Base-by-base conservation (phyloP, 345 rosid genomes). In the Lenwebbia sp. region DNA sequence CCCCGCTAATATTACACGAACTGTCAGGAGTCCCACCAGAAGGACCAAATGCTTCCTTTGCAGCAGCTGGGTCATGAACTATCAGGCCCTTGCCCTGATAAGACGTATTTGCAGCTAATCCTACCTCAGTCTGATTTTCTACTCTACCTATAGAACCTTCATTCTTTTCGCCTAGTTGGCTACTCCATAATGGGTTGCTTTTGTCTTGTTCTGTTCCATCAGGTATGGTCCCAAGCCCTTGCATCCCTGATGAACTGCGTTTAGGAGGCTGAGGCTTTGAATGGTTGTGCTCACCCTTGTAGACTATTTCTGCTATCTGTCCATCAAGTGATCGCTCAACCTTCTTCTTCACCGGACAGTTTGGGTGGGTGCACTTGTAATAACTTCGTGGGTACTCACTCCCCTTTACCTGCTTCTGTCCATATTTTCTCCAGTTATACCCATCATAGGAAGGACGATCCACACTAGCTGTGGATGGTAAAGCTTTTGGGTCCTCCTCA, bases 321-420 rank as follows among this genome's bases (percentile, higher is more conserved):
- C 99, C 98, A 84, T 93, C 98, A 49, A 94, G 85, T 83, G 98
- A 95, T 86, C 97, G 94, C 86, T 98, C 99, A 21, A 96, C 99
- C 92, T 95, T 96, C 91, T 98, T 98, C 88, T 98, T 98, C 60
- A 96, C 99, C 0, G 96, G 95, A 93, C 99, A 96, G 88, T 91
- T 94, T 0, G 98, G 97, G 87, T 96, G 94, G 3, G 99, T 98
- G 89, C 99, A 98, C 83, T 93, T 96, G 88, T 96, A 98, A 87
- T 98, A 98, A 90, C 99, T 95, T 81, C 99, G 91, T 1, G 99
- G 99, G 57, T 90, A 95, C 87, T 96, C 99, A 83, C 99, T 98
- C 89, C 99, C 99, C 93, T 98, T 98, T 28, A 96, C 99, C 89
- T 96, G 99, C 87, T 98, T 98, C 74, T 96, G 99, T 84, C 99